These are phyloP conservation scores for Trichoderma sp. DNA, from an alignment of 2,329 filamentous ascomycete species.

Conservation along the genomic window DNA sequence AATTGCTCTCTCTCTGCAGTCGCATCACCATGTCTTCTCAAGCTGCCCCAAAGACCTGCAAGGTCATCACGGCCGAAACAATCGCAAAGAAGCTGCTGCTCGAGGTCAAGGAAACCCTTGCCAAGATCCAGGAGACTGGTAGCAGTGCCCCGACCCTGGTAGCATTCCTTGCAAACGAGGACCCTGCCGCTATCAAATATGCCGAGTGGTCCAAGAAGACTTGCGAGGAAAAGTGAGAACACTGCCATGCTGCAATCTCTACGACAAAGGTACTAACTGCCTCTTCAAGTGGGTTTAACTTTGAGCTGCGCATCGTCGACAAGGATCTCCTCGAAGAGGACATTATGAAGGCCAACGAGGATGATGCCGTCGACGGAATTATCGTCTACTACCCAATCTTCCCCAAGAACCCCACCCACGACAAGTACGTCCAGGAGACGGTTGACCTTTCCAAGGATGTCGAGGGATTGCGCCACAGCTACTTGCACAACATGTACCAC, in stretches of 20 bases:
- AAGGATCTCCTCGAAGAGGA: conserved; percentile 90
- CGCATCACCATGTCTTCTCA: conserved; percentile 33
- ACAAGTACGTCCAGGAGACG: conserved; percentile 94
- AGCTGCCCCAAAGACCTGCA: conserved; percentile 71
- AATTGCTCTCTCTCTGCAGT: background rate
- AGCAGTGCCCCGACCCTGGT: conserved; percentile 71
- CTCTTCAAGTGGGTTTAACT: conserved; percentile 74
- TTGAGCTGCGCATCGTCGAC: conserved; percentile 78
- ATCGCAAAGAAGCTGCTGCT: conserved; percentile 79
- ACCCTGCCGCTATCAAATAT: conserved; percentile 89
- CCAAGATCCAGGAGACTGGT: conserved; percentile 62
- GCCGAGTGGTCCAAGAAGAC: conserved; percentile 98
- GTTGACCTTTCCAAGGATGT: conserved; percentile 91
- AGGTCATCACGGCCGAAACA: conserved; percentile 85
- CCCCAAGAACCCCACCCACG: conserved; percentile 73
- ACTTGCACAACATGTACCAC: conserved; percentile 99
- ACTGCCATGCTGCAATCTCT: background rate
- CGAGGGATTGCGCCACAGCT: conserved; percentile 88
- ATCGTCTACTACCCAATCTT: conserved; percentile 99
- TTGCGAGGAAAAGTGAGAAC: conserved; percentile 85
- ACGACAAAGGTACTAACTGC: conserved; percentile 20
- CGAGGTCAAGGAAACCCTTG: conserved; percentile 76
- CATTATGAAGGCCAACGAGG: conserved; percentile 80
- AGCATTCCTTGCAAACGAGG: conserved; percentile 88
- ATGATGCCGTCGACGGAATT: conserved; percentile 77